Evolutionary conservation across 345 rosid species (phyloP), one percentile per base, ranked within the genome.

Genomic region (Eucalyptus grandis): DNA sequence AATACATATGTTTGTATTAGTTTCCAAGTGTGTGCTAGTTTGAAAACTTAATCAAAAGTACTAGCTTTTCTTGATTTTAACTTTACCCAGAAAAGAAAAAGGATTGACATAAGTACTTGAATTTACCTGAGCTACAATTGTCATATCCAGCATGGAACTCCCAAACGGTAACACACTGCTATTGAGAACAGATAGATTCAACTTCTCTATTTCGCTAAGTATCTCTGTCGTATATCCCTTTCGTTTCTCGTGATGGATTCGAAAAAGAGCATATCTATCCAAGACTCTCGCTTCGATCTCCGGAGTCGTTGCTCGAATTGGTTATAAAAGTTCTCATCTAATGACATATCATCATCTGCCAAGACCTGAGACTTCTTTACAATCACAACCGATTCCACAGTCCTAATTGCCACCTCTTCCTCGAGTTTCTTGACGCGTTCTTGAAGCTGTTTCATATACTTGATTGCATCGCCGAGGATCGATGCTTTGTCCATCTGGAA

Each of bases 261-360:
- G 91, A 11, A 97, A 90, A 11, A 97, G 93, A 11, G 95, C 93
- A 80, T 97, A 93, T 34, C 91, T 93, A 86, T 90, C 93, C 1
- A 93, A 91, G 87, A 96, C 94, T 90, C 94, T 95, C 1, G 93
- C 97, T 91, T 97, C 98, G 34, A 97, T 94, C 81, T 96, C 96
- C 1, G 97, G 14, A 96, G 92, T 4, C 58, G 40, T 60, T 90
- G 93, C 43, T 87, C 49, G 16, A 90, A 51, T 12, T 89, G 89
- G 67, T 47, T 27, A n/a, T 89, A 92, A 31, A 82, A 91, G 83
- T 91, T 94, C 89, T 93, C 91, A 2, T 83, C 56, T 5, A 94
- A 93, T 30, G 92, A 93, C 7, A 91, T 90, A 65, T 93, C 95
- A 12, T 95, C 94, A 27, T 92, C 95, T 2, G 85, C 86, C 24